These are phyloP conservation scores for Xylaria sp. DNA, from an alignment of 2,329 filamentous ascomycete species.

Conservation along the genomic window DNA sequence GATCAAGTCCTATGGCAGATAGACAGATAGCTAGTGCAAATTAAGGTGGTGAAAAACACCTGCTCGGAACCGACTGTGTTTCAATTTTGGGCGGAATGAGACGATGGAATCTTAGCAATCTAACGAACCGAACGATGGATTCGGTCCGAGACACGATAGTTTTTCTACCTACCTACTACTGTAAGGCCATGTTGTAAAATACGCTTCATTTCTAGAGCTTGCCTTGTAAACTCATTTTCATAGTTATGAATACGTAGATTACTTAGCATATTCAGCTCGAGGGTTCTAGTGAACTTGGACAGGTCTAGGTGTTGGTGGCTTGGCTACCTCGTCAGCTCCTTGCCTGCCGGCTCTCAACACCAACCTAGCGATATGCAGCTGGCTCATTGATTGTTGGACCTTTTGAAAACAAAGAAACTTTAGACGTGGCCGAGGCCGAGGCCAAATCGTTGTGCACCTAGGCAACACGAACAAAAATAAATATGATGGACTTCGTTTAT, in stretches of 20 bases:
- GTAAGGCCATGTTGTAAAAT: background rate
- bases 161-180: background rate
- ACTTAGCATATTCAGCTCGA: constrained; percentile 1
- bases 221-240: background rate
- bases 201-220: background rate
- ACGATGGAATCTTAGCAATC: constrained; percentile 16
- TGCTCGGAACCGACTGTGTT: constrained; percentile 14
- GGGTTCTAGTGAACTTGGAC: background rate
- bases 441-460: background rate
- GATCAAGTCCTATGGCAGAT: background rate
- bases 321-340: constrained; percentile 17
- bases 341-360: constrained; percentile 17
- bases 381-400: background rate
- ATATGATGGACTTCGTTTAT: constrained; percentile 3
- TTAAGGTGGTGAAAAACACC: background rate
- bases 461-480: constrained; percentile 6
- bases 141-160: constrained; percentile 2
- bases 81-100: constrained; percentile 11
- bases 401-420: background rate
- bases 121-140: constrained; percentile 11
- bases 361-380: background rate
- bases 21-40: background rate
- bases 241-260: background rate
- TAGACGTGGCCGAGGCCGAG: background rate
- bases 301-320: constrained; percentile 20